Percentiles rank a stretch among this genome's conserved stretches.
These are phyloP conservation scores for Podospora australis DNA, from an alignment of 495 filamentous ascomycete species.

Conservation along the genomic window DNA sequence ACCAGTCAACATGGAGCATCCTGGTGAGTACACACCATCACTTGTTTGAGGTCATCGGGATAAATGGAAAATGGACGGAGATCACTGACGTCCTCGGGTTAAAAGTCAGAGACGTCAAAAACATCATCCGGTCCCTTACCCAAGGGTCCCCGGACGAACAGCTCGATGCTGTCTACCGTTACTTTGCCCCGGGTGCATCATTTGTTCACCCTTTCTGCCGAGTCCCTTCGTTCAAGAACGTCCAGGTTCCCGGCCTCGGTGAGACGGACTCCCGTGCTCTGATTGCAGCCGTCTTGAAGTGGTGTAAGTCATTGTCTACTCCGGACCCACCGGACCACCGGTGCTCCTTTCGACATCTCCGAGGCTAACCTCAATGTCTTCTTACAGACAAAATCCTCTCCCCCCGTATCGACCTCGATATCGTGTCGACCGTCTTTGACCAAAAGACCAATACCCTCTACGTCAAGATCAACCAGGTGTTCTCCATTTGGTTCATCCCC, in stretches of 20 bases:
- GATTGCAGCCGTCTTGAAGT: conserved; percentile 66
- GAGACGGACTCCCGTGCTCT: conserved; percentile 50
- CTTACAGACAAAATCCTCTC: conserved; percentile 63
- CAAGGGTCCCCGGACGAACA: conserved; percentile 60
- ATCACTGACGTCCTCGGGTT: no score
- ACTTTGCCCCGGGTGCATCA: conserved; percentile 61
- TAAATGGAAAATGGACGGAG: no score
- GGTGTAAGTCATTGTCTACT: conserved; percentile 48
- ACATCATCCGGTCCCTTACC: conserved; percentile 59
- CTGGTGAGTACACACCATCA: no score
- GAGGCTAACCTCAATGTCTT: background rate
- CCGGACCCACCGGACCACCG: background rate
- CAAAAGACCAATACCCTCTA: conserved; percentile 58
- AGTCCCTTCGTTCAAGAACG: conserved; percentile 50
- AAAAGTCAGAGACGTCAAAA: conserved; percentile 42
- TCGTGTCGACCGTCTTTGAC: conserved; percentile 63
- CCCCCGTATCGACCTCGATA: conserved; percentile 60
- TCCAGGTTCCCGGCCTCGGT: conserved; percentile 37
- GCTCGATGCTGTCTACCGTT: conserved; percentile 53
- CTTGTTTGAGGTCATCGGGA: no score
- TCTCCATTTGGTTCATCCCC: conserved; percentile 70
- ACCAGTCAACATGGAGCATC: conserved; percentile 15
- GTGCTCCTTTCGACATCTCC: no score
- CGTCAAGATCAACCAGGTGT: conserved; percentile 62
- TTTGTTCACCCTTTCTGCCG: conserved; percentile 80